A percentile compares a stretch with the other conserved stretches of the same genome.
These are phyloP conservation scores for Coffea eugenioides DNA, from an alignment of 257 asterid genomes.

Conservation along the genomic window DNA sequence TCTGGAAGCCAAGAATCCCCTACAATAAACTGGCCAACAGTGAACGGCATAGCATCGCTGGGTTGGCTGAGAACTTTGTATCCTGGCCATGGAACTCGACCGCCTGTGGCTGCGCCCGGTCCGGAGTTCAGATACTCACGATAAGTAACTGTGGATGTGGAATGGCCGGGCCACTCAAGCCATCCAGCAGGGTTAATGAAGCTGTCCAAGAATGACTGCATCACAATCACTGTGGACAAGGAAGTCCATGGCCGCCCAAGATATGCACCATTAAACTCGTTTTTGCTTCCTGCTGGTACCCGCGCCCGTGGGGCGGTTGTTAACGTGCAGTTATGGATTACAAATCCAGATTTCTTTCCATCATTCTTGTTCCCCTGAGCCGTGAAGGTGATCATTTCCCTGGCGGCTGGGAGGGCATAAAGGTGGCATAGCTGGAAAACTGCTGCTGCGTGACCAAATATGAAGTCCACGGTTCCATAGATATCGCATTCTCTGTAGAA, in stretches of 20 bases:
- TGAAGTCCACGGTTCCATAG: slow-evolving; percentile 5
- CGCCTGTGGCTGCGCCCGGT: background rate
- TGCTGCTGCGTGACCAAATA: slow-evolving; percentile 7
- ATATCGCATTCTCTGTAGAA: slow-evolving; percentile 11
- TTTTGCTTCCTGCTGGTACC: background rate
- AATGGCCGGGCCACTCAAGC: slow-evolving; percentile 5
- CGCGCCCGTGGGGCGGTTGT: background rate
- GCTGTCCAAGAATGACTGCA: slow-evolving; percentile 13
- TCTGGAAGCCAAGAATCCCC: slow-evolving; percentile 17
- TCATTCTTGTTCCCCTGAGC: slow-evolving; percentile 13
- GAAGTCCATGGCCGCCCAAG: slow-evolving; percentile 19
- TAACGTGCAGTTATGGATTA: slow-evolving; percentile 12
- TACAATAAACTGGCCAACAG: slow-evolving; percentile 5
- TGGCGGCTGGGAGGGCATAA: slow-evolving; percentile 3
- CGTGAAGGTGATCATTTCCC: slow-evolving; percentile 7
- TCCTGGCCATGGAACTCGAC: slow-evolving; percentile 14
- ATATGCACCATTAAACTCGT: background rate
- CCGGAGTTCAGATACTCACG: slow-evolving; percentile 10
- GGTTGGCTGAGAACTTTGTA: background rate
- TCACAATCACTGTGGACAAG: slow-evolving; percentile 8
- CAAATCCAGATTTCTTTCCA: slow-evolving; percentile 17
- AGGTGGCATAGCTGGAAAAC: slow-evolving; percentile 17
- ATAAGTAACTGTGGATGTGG: background rate
- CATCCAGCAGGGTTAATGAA: slow-evolving; percentile 24
- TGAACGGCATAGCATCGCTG: background rate